Evolutionary conservation across 202 grass and related monocot genomes (phyloP), one percentile per base, ranked within the genome.

Genomic region (Eragrostis tef): DNA sequence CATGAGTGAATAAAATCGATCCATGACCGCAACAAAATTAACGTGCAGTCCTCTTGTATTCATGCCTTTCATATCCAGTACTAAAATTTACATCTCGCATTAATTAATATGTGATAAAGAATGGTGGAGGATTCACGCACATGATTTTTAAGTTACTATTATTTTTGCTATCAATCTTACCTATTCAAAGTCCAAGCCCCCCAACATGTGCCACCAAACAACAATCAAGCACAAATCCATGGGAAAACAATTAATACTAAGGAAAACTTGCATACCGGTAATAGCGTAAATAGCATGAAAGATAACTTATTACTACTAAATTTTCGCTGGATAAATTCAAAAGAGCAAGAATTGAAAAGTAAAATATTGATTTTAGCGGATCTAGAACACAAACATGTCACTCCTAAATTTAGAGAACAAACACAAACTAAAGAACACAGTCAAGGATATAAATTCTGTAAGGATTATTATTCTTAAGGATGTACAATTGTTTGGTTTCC

Each of bases 401-500:
- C n/a, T n/a, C n/a, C n/a, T n/a, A n/a, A n/a, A n/a, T n/a, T n/a
- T n/a, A n/a, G n/a, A n/a, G n/a, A n/a, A 39, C 12, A 0, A 53
- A 17, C 52, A 54, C 0, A 34, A 51, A 53, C 29, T 52, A n/a
- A 42, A 48, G 10, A 80, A 59, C 9, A 67, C n/a, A n/a, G n/a
- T n/a, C 9, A 67, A 25, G 1, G 48, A 64, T 7, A 54, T n/a
- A 45, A 71, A 13, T 57, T 46, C 4, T 36, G 45, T 79, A 70
- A 21, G 29, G 31, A 52, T 69, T 67, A 20, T 34, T 69, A 25
- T 69, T 54, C 61, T 71, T 71, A 49, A 56, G 44, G 76, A 88
- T 80, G 62, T 70, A 85, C 62, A 81, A 12, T 49, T 80, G 6
- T 62, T 68, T 84, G 39, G 42, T 74, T 79, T 84, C 31, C n/a